These are phyloP conservation scores for Leccinum longicurvipes DNA, from an alignment of 768 basidiomycete species.

Conservation along the genomic window DNA sequence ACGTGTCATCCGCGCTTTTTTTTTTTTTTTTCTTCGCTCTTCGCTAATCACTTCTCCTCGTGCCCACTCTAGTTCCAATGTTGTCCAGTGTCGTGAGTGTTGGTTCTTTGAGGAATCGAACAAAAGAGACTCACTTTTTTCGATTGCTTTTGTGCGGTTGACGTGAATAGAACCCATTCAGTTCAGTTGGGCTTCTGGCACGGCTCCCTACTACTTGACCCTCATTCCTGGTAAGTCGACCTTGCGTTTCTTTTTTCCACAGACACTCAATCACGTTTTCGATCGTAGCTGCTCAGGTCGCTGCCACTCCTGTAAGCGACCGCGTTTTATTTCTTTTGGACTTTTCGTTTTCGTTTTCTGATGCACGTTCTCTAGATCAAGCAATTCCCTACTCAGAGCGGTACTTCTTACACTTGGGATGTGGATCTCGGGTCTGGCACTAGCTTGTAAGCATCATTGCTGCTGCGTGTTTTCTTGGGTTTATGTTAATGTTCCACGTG, in stretches of 20 bases:
- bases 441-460: constrained; percentile 37
- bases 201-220: constrained; percentile 54
- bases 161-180: constrained; percentile 52
- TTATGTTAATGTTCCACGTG: not conserved
- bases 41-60: not conserved
- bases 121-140: not conserved
- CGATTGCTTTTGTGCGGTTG: not conserved
- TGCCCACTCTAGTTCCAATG: constrained; percentile 28
- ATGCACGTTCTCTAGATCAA: constrained; percentile 42
- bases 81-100: constrained; percentile 51
- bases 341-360: not conserved
- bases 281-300: constrained; percentile 48
- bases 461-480: not conserved
- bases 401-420: constrained; percentile 49
- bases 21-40: constrained; percentile 3
- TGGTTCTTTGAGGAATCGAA: no score
- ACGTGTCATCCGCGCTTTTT: constrained; percentile 26
- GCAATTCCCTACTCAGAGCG: constrained; percentile 45
- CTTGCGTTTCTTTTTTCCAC: not conserved
- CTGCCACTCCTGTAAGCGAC: constrained; percentile 47
- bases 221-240: constrained; percentile 54
- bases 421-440: constrained; percentile 46
- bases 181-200: constrained; percentile 52
- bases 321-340: not conserved
- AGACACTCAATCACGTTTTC: not conserved